Evolutionary conservation across 1,284 basidiomycete species (phyloP).

Genomic region (Ganoderma sinense): DNA sequence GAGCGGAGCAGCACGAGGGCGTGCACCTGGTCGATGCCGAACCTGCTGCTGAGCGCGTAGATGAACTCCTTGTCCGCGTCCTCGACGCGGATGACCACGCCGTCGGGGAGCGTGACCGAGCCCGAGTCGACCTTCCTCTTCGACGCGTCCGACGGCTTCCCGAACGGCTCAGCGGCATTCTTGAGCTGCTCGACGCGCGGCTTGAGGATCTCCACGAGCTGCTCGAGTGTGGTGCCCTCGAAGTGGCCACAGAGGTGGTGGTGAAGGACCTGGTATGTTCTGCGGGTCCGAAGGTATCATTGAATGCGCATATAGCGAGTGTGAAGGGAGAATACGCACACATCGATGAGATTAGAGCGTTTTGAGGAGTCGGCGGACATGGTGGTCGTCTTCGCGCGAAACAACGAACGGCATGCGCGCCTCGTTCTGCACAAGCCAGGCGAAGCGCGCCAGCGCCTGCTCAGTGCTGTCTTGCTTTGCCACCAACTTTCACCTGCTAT

Average conservation of each 20-base stretch:
- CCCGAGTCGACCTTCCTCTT: conserved; percentile 71
- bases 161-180: conserved; percentile 66
- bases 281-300: conserved; percentile 35
- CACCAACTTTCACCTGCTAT: conserved; percentile 21
- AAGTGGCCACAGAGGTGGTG: conserved; percentile 62
- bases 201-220: conserved; percentile 63
- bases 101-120: conserved; percentile 70
- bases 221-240: conserved; percentile 62
- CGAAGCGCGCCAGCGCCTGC: conserved; percentile 15
- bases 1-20: conserved; percentile 76
- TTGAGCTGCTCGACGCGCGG: conserved; percentile 64
- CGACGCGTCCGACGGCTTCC: conserved; percentile 71
- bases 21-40: conserved; percentile 80
- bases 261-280: conserved; percentile 74
- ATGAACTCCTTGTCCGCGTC: conserved; percentile 73
- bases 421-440: conserved; percentile 17
- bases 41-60: conserved; percentile 71
- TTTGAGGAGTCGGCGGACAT: conserved; percentile 54
- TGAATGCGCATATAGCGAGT: neutral
- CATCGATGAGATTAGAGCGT: conserved; percentile 63
- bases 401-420: conserved; percentile 31
- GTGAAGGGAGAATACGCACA: conserved; percentile 46
- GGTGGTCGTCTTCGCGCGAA: conserved; percentile 27
- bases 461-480: conserved; percentile 21
- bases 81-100: conserved; percentile 65